Evolutionary conservation across 1,284 basidiomycete species (phyloP), one percentile per base, ranked within the genome.

Genomic region (Polyporus tsugae): DNA sequence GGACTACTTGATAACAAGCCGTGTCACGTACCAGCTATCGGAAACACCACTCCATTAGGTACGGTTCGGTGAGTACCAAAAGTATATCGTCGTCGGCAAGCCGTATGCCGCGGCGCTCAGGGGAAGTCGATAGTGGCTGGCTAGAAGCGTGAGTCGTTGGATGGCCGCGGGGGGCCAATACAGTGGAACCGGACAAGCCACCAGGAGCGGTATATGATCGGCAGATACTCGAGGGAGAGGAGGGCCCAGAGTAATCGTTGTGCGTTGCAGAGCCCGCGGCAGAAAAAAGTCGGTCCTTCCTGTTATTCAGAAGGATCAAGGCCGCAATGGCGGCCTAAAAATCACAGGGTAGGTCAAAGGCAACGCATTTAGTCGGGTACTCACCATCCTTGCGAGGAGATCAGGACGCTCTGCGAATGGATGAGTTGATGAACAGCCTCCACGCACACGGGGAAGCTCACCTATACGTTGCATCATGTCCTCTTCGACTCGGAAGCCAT

Each of bases 21-120:
- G 2, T 6, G 11, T n/a, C n/a, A 41, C 58, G n/a, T 7, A 60
- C 58, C 36, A 29, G 5, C n/a, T 29, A 60, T 29, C 10, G 39
- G 22, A 42, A 29, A 25, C 58, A 60, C 58, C 58, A 60, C 17
- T 60, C 39, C 13, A 60, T 60, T 1, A 60, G 58, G 58, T 42
- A 60, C 22, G 58, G 58, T 7, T 60, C 58, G 13, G 58, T 60
- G 9, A 60, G 58, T 10, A 42, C 38, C 13, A 60, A 17, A 22
- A 60, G 58, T 11, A 39, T 6, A 1, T 39, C 22, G 6, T 60
- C 58, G 6, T 38, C 55, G 3, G 33, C 6, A 38, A 38, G n/a
- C 15, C 35, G 35, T 19, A 11, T 3, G 3, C 11, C 5, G 19
- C n/a, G 6, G 1, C 17, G 3, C 13, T 41, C 22, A 6, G n/a